Evolutionary conservation across 495 filamentous ascomycete species (phyloP).

Genomic region (Xylaria bambusicola): DNA sequence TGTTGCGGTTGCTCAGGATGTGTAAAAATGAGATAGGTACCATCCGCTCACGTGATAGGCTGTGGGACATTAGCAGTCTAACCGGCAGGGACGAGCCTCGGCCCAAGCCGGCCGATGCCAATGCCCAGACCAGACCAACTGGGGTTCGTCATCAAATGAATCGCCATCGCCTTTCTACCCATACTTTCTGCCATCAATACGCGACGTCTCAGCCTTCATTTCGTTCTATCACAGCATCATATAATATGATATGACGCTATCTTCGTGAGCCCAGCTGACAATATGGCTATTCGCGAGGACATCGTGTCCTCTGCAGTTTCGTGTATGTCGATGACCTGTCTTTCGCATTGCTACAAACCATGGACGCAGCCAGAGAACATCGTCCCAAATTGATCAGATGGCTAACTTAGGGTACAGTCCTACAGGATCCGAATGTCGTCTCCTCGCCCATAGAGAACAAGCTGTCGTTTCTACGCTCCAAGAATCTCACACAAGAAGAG

Average conservation of each 20-base stretch:
- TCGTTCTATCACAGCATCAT: not conserved
- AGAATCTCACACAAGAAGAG: conserved; percentile 96
- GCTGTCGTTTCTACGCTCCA: conserved; percentile 90
- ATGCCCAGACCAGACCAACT: not conserved
- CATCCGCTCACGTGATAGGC: conserved; percentile 5
- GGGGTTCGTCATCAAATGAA: conserved; percentile 15
- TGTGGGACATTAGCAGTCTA: not conserved
- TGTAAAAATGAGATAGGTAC: too few relatives aligned
- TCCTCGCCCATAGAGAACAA: conserved; percentile 88
- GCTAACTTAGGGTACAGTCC: conserved; percentile 58
- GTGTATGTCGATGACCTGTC: conserved; percentile 45
- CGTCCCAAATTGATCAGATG: conserved; percentile 20
- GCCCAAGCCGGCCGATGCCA: conserved; percentile 14
- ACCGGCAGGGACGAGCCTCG: conserved; percentile 15
- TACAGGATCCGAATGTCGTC: conserved; percentile 90
- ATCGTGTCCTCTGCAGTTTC: conserved; percentile 78
- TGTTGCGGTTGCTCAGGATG: too few relatives aligned
- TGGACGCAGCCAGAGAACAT: conserved; percentile 6
- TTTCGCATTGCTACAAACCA: not conserved
- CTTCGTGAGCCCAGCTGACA: conserved; percentile 27
- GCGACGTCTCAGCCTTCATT: conserved; percentile 1
- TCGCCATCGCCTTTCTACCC: not conserved
- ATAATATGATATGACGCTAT: conserved; percentile 23
- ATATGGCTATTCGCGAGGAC: conserved; percentile 82
- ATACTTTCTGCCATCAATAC: not conserved